Percentiles rank a stretch among this genome's conserved stretches.
Evolutionary conservation across 1,139 yeast genomes (phyloP).

Genomic region (Debaryomyces sp.): DNA sequence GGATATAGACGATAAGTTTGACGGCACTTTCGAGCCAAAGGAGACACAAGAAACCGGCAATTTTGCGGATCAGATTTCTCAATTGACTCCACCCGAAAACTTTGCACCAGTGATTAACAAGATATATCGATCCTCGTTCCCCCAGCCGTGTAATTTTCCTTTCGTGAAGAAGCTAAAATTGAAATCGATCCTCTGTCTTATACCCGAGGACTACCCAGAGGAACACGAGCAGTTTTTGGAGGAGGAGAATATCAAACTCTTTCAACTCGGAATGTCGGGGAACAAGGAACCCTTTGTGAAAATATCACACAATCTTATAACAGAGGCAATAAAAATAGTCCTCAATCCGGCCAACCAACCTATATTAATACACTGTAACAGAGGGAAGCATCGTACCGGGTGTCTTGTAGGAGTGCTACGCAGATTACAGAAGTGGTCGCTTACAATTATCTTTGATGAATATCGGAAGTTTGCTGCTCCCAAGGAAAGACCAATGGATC

Average conservation of each 20-base stretch:
- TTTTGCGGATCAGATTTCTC: slow-evolving; percentile 12
- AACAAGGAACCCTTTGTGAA: slow-evolving; percentile 94
- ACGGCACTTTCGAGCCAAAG: slow-evolving; percentile 26
- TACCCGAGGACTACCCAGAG: slow-evolving; percentile 55
- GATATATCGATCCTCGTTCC: slow-evolving; percentile 88
- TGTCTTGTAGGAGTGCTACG: slow-evolving; percentile 92
- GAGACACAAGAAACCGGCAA: slow-evolving; percentile 23
- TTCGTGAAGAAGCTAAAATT: slow-evolving; percentile 65
- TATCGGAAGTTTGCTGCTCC: slow-evolving; percentile 94
- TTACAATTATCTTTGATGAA: slow-evolving; percentile 92
- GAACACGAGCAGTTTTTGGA: slow-evolving; percentile 44
- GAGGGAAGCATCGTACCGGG: slow-evolving; percentile 97
- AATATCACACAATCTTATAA: slow-evolving; percentile 73
- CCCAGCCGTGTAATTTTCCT: slow-evolving; percentile 77
- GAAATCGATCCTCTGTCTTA: slow-evolving; percentile 77
- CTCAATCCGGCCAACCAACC: slow-evolving; percentile 89
- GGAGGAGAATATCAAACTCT: slow-evolving; percentile 63
- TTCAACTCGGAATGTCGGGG: slow-evolving; percentile 93
- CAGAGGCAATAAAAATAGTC: slow-evolving; percentile 80
- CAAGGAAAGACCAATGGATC: slow-evolving; percentile 92
- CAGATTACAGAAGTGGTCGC: slow-evolving; percentile 86
- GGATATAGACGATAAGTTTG: slow-evolving; percentile 47
- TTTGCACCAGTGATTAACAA: slow-evolving; percentile 83
- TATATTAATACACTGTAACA: slow-evolving; percentile 85
- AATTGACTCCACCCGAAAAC: slow-evolving; percentile 81